Evolutionary conservation across 2,329 filamentous ascomycete species (phyloP), one percentile per base, ranked within the genome.

Genomic region (Chrysoporthe austroafricana): DNA sequence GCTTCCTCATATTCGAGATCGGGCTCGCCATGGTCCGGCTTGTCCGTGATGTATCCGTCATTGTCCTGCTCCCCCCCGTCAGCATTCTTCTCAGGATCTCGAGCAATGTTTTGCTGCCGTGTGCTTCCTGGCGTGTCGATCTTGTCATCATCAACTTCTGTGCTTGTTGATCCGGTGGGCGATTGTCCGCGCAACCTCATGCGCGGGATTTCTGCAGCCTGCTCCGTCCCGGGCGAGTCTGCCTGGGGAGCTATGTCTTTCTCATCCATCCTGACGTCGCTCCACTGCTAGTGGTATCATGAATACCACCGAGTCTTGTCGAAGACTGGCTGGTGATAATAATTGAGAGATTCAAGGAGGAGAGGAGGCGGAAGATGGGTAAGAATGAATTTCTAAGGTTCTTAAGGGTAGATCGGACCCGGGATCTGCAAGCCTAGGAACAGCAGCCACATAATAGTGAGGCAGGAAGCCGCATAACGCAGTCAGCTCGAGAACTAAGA

Each of bases 1-100:
- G 75, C 43, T 66, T 81, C 42, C 71, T 73, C 62, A 72, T 77
- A 44, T 66, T 76, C 69, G 73, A 74, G 68, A 70, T 80, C 62
- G 0, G 70, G 44, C 36, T 64, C 64, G 64, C 69, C 69, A n/a
- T 59, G 69, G 14, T 66, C 61, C 1, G 42, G 39, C 26, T 58
- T 50, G 2, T 67, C 64, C 34, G 44, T 43, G 57, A 46, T 60
- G 36, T 59, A 59, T 21, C 44, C 54, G n/a, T 63, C 62, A 21
- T 61, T 39, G 26, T 14, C 34, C 2, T 36, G 4, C 36, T 46
- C 3, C n/a, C 6, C 16, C 26, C 32, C 32, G n/a, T 43, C 16
- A 13, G n/a, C n/a, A 1, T 42, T 43, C 39, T 26, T 32, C 21
- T 21, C 54, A 4, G 54, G 34, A 57, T 59, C 43, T 44, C 34